Percentiles rank a stretch among this genome's conserved stretches.
These are phyloP conservation scores for Saccharomyces kudriavzevii DNA, from an alignment of 805 yeast genomes.

Conservation along the genomic window DNA sequence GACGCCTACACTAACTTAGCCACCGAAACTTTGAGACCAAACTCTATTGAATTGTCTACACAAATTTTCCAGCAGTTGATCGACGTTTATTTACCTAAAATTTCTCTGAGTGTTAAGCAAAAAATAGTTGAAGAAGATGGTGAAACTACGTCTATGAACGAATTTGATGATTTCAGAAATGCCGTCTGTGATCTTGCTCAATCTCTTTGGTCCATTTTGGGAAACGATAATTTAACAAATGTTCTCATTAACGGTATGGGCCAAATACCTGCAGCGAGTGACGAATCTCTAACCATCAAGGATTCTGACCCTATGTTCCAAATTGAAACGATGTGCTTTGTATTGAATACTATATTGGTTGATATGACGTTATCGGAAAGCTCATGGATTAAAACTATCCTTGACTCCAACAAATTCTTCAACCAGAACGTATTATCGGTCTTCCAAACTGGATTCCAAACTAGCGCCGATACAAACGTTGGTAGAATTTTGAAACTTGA, in stretches of 20 bases:
- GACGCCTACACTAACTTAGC: conserved; percentile 41
- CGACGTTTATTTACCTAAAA: conserved; percentile 60
- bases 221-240: conserved; percentile 32
- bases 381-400: conserved; percentile 24
- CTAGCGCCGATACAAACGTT: conserved; percentile 7
- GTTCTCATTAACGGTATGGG: conserved; percentile 25
- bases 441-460: conserved; percentile 22
- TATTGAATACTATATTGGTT: conserved; percentile 19
- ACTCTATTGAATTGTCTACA: conserved; percentile 29
- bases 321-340: conserved; percentile 28
- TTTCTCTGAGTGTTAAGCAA: conserved; percentile 38
- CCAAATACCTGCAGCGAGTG: conserved; percentile 3
- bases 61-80: conserved; percentile 45
- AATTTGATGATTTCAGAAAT: conserved; percentile 59
- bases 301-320: conserved; percentile 17
- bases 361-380: conserved; percentile 26
- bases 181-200: conserved; percentile 77
- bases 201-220: conserved; percentile 57
- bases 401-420: conserved; percentile 18
- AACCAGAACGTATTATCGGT: conserved; percentile 18
- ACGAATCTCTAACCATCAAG: conserved; percentile 4
- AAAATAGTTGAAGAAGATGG: conserved; percentile 29
- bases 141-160: conserved; percentile 30
- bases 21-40: conserved; percentile 25
- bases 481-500: conserved; percentile 19